Base-by-base conservation (phyloP, 192 early-diverging fungal species). In the Umbelopsis ramanniana region DNA sequence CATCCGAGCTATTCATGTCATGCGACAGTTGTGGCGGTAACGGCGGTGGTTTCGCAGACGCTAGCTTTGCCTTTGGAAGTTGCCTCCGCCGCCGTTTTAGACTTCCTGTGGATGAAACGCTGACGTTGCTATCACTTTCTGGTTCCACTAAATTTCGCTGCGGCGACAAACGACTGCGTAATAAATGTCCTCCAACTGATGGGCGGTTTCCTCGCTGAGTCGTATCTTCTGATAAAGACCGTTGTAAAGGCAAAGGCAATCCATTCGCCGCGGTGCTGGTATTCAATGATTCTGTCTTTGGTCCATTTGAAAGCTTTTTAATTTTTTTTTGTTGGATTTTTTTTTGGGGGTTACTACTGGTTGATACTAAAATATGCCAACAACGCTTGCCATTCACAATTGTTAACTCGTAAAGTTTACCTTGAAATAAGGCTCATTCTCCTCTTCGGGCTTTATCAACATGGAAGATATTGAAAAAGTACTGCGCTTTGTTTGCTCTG, bases 51-150 rank as follows among this genome's bases (percentile, higher is more conserved):
- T 38, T 70, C 14, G 37, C 29, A 50, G 48, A 53, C n/a, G 23
- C 22, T n/a, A 50, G n/a, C 11, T 46, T 70, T 52, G 69, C 69
- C 46, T 54, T 50, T 22, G 46, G 46, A 43, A 43, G 67, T 37
- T 54, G 50, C 24, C 69, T 47, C 45, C 69, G 46, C 69, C 69
- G 46, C 29, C 69, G 69, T 23, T 70, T 70, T 17, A 70, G 48
- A 35, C 69, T 70, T 37, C 69, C 69, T 23, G 69, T 70, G 3
- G 69, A 70, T 35, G 69, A 70, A 14, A 52, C 69, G 69, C 69
- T 70, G 69, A 50, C 48, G 69, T 70, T 70, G 69, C 69, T 54
- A 50, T 70, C 69, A 50, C 69, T 70, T 24, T 70, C 69, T 37
- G 57, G 57, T 15, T 63, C 57, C 17, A 63, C 57, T 37, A 63